Conservation (phyloP, 148 eudicot species). For the Rhododendron ferrugineum region DNA sequence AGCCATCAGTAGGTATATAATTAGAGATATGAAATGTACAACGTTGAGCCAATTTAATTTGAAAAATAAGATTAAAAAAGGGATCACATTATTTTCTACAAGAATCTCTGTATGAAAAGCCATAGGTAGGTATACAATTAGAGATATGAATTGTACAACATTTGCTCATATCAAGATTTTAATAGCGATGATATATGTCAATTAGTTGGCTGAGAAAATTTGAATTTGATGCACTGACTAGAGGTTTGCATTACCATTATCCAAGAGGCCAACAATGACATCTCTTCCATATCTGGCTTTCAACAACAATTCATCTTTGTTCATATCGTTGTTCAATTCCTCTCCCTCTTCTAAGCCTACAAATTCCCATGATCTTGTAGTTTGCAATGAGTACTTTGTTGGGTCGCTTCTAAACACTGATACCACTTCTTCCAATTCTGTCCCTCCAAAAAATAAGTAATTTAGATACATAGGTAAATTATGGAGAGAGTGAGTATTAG, state of each 20-base stretch:
- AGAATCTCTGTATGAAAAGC: background rate
- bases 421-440: constrained; percentile 63
- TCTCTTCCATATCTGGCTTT: constrained; percentile 63
- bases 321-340: background rate
- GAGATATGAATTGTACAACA: too few species aligned
- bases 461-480: background rate
- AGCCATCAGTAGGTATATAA: too few species aligned
- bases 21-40: too few species aligned
- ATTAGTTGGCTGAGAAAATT: background rate
- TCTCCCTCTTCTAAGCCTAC: constrained; percentile 51
- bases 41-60: background rate
- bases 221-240: background rate
- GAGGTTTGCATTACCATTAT: constrained; percentile 42
- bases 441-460: background rate
- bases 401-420: constrained; percentile 56
- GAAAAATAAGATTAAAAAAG: background rate
- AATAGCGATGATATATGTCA: too few species aligned
- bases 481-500: background rate
- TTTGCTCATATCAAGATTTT: background rate
- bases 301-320: constrained; percentile 31
- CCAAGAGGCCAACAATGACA: constrained; percentile 69
- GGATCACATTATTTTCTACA: background rate
- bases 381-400: constrained; percentile 56
- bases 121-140: too few species aligned
- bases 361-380: constrained; percentile 94